These are phyloP conservation scores for Cicer yamashitae DNA, from an alignment of 306 rosid genomes.

Conservation along the genomic window DNA sequence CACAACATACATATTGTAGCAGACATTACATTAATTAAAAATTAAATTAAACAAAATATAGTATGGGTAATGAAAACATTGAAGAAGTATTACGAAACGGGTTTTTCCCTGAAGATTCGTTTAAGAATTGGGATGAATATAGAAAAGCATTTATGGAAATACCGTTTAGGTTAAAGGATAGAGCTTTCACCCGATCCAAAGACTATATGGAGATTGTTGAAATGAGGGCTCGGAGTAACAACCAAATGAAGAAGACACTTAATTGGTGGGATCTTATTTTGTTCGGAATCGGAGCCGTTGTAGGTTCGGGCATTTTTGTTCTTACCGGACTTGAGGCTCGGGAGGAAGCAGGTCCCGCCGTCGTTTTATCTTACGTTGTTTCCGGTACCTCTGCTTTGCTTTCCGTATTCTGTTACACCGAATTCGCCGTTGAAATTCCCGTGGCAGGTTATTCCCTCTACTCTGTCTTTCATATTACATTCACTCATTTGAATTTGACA, in stretches of 20 bases:
- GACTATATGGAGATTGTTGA: conserved; percentile 69
- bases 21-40: background rate
- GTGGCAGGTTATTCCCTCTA: conserved; percentile 61
- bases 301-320: conserved; percentile 80
- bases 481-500: background rate
- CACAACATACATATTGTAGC: background rate
- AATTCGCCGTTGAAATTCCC: conserved; percentile 87
- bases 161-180: conserved; percentile 55
- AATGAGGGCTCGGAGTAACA: conserved; percentile 59
- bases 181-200: conserved; percentile 58
- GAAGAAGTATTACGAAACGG: conserved; percentile 49
- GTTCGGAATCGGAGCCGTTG: conserved; percentile 77
- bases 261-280: conserved; percentile 88
- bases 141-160: conserved; percentile 55
- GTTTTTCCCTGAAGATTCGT: conserved; percentile 85
- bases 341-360: conserved; percentile 62
- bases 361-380: conserved; percentile 69
- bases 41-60: background rate
- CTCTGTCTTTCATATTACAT: background rate
- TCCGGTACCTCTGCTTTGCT: conserved; percentile 81
- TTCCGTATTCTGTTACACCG: conserved; percentile 87
- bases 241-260: conserved; percentile 78
- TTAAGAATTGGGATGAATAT: conserved; percentile 63
- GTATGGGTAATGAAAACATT: background rate
- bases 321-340: conserved; percentile 76